Conservation (phyloP, 106 monocot species). For the Dioscorea dumetorum region DNA sequence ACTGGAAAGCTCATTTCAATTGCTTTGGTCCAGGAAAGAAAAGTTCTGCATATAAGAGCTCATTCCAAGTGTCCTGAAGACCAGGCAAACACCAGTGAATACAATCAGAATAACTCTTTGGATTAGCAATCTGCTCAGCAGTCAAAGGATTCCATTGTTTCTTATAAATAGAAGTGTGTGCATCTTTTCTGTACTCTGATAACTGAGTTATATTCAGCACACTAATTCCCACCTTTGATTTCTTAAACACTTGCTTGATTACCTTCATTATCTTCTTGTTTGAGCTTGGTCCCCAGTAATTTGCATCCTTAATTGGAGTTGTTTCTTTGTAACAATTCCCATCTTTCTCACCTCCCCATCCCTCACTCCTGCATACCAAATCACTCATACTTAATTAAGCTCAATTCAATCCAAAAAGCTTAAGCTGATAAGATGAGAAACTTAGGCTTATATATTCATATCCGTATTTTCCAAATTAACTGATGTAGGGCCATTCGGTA, state of each 20-base stretch:
- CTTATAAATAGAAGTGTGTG: slow-evolving; percentile 44
- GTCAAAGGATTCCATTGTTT: slow-evolving; percentile 24
- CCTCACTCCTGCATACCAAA: not conserved
- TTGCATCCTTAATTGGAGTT: not conserved
- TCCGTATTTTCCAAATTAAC: not conserved
- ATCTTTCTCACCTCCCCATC: slow-evolving; percentile 5
- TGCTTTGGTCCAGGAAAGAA: too few species aligned
- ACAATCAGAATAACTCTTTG: slow-evolving; percentile 51
- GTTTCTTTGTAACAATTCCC: slow-evolving; percentile 11
- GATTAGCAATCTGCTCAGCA: slow-evolving; percentile 39
- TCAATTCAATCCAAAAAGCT: too few species aligned
- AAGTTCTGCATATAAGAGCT: slow-evolving; percentile 39
- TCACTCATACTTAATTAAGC: not conserved
- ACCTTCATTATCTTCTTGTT: slow-evolving; percentile 3
- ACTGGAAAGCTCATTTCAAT: too few species aligned
- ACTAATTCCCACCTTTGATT: not conserved
- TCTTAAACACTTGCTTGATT: not conserved
- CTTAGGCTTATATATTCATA: not conserved
- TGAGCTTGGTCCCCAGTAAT: not conserved
- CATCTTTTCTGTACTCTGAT: slow-evolving; percentile 67
- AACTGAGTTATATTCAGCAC: slow-evolving; percentile 61
- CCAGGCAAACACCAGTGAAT: slow-evolving; percentile 74
- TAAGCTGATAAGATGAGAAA: too few species aligned
- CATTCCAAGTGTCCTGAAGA: slow-evolving; percentile 64
- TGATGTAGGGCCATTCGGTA: not conserved